Percentiles rank a stretch among this genome's conserved stretches.
These are phyloP conservation scores for Vicia sativa DNA, from an alignment of 306 rosid genomes.

Conservation along the genomic window DNA sequence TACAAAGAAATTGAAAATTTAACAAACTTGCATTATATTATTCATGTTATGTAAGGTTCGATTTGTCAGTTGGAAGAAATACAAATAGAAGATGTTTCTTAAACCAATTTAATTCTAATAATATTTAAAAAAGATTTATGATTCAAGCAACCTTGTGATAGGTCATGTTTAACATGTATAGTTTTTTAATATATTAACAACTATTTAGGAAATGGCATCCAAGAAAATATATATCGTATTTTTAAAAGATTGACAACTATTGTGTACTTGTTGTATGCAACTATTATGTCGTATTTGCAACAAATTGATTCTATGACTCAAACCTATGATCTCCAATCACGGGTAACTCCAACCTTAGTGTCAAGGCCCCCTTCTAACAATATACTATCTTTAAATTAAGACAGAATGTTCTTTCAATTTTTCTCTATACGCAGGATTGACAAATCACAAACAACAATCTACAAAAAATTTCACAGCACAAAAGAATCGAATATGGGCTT, in stretches of 20 bases:
- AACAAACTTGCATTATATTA: too few species aligned
- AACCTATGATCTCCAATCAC: constrained; percentile 5
- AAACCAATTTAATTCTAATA: neutral
- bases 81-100: neutral
- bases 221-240: too few species aligned
- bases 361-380: constrained; percentile 14
- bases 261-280: constrained; percentile 11
- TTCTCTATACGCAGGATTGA: constrained; percentile 29
- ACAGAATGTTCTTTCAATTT: constrained; percentile 3
- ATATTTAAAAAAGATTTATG: neutral
- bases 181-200: constrained; percentile 2
- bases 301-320: neutral
- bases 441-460: too few species aligned
- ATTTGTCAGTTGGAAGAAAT: too few species aligned
- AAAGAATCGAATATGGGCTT: too few species aligned
- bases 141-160: constrained; percentile 10
- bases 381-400: constrained; percentile 26
- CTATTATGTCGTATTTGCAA: neutral
- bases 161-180: constrained; percentile 9
- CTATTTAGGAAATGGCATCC: constrained; percentile 1
- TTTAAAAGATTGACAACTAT: too few species aligned
- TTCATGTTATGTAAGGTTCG: too few species aligned
- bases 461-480: too few species aligned
- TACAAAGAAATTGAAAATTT: too few species aligned
- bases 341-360: neutral